Conservation (phyloP, 108 stramenopile genomes). For the Nitzschia sp. region DNA sequence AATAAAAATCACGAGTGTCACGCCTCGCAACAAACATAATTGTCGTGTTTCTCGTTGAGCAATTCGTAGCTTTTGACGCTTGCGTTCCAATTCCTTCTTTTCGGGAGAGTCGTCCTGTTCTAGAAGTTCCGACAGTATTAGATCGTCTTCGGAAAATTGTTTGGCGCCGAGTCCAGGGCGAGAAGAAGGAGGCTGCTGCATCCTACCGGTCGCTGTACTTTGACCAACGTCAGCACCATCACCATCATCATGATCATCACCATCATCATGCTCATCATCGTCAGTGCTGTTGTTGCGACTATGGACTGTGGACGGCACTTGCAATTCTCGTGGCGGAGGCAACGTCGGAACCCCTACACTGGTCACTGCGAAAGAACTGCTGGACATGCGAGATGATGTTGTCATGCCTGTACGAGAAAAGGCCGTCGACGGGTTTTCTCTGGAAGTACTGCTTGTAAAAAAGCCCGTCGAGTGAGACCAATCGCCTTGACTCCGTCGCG, state of each 20-base stretch:
- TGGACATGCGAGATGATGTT: background rate
- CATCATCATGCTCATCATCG: too few species aligned
- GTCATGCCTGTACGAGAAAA: background rate
- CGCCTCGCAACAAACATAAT: background rate
- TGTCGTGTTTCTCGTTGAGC: constrained; percentile 7
- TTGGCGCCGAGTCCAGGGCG: background rate
- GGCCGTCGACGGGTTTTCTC: background rate
- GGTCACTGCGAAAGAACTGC: constrained; percentile 3
- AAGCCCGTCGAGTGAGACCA: background rate
- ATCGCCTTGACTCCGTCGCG: background rate
- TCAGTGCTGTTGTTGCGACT: too few species aligned
- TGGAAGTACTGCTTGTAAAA: constrained; percentile 1
- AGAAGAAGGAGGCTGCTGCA: background rate
- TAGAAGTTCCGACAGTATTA: background rate
- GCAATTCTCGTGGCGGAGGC: background rate
- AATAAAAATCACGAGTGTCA: background rate
- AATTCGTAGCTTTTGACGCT: background rate
- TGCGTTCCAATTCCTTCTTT: background rate
- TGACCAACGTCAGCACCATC: background rate
- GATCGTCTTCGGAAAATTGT: background rate
- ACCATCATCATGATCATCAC: background rate
- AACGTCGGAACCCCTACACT: constrained; percentile 2
- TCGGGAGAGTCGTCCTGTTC: background rate
- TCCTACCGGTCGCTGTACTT: background rate
- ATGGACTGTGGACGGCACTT: background rate